A percentile compares a stretch with the other conserved stretches of the same genome.
These are phyloP conservation scores for Lentinula aciculospora DNA, from an alignment of 768 basidiomycete genomes.

Conservation along the genomic window DNA sequence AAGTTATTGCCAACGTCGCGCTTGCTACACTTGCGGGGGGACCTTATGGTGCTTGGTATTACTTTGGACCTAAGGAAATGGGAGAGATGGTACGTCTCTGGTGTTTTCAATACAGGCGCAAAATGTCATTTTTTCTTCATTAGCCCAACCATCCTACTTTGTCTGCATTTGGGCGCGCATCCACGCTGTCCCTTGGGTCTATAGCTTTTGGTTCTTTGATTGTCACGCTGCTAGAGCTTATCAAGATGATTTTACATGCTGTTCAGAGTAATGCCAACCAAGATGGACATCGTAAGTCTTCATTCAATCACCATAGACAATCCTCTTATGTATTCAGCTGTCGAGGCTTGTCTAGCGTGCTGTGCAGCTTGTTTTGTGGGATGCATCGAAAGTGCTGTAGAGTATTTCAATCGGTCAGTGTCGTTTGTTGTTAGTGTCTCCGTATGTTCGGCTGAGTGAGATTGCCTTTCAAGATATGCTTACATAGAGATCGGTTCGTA, in stretches of 20 bases:
- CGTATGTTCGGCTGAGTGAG: not conserved
- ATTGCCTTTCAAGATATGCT: constrained; percentile 47
- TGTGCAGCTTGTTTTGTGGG: constrained; percentile 77
- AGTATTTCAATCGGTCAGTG: constrained; percentile 71
- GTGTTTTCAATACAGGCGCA: no score
- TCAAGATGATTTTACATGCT: constrained; percentile 55
- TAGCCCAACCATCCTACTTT: constrained; percentile 69
- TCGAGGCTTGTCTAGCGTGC: constrained; percentile 70
- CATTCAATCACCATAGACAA: not conserved
- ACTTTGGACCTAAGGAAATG: constrained; percentile 68
- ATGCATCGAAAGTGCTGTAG: constrained; percentile 61
- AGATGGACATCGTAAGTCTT: constrained; percentile 58
- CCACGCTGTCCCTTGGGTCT: constrained; percentile 74
- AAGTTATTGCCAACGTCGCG: constrained; percentile 75
- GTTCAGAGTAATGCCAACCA: constrained; percentile 53
- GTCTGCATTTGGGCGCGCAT: constrained; percentile 67
- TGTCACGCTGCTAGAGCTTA: constrained; percentile 71
- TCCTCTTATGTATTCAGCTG: constrained; percentile 33
- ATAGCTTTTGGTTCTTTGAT: constrained; percentile 84
- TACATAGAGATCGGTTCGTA: constrained; percentile 74
- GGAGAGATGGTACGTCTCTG: constrained; percentile 51
- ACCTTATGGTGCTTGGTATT: constrained; percentile 55
- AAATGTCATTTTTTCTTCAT: not conserved
- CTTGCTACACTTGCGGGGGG: constrained; percentile 80
- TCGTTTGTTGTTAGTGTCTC: not conserved